Evolutionary conservation across 495 filamentous ascomycete species (phyloP).

Genomic region (Podospora pseudoanserina): DNA sequence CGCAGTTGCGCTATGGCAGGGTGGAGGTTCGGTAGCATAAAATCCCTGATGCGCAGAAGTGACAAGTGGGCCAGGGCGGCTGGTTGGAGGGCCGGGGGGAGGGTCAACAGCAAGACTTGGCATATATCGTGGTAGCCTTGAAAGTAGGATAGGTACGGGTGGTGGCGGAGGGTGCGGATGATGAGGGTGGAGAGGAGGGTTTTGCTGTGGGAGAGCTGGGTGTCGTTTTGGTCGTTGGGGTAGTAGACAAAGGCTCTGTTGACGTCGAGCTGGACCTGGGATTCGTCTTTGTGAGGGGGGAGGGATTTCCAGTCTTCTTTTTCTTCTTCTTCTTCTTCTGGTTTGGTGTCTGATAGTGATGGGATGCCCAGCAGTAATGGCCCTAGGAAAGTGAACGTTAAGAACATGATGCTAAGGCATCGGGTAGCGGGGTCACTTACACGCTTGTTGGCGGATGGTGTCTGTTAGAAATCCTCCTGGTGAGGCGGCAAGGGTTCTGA

Average conservation of each 20-base stretch:
- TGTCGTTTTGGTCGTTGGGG: constrained; percentile 59
- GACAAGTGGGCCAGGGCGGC: constrained; percentile 73
- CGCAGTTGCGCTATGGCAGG: constrained; percentile 78
- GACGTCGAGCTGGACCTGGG: constrained; percentile 87
- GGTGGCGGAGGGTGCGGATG: constrained; percentile 64
- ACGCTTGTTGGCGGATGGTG: constrained; percentile 73
- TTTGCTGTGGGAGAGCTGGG: constrained; percentile 63
- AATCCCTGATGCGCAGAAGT: constrained; percentile 86
- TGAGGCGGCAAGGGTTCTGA: constrained; percentile 66
- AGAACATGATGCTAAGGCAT: constrained; percentile 1
- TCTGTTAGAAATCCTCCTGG: constrained; percentile 76
- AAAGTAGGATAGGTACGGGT: constrained; percentile 92
- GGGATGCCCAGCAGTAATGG: constrained; percentile 67
- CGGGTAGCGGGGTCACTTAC: constrained; percentile 47
- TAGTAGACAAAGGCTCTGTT: constrained; percentile 97
- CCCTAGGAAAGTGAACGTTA: constrained; percentile 51
- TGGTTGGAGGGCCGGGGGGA: constrained; percentile 49
- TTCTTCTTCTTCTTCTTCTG: constrained; percentile 6
- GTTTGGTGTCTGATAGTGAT: constrained; percentile 10
- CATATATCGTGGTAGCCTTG: constrained; percentile 99
- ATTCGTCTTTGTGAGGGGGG: constrained; percentile 73
- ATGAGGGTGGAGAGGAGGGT: constrained; percentile 72
- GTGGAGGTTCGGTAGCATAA: constrained; percentile 88
- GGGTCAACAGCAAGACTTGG: constrained; percentile 87
- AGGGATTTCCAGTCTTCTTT: constrained; percentile 46